A percentile compares a stretch with the other conserved stretches of the same genome.
Conservation (phyloP, 768 basidiomycete genomes). For the Candolleomyces efflorescens region DNA sequence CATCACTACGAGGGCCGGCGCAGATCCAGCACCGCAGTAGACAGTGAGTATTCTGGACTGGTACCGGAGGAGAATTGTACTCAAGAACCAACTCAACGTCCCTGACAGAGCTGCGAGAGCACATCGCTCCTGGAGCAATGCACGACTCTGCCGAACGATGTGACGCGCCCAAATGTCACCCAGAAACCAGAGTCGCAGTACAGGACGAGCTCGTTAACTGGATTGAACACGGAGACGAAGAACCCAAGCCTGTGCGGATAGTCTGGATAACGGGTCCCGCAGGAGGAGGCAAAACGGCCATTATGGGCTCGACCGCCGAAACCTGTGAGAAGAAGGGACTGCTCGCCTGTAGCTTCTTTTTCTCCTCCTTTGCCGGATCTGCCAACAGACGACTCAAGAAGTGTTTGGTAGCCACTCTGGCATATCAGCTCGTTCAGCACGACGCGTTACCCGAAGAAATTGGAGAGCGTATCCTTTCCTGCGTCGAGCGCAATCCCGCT, state of each 20-base stretch:
- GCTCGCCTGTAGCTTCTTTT: conserved; percentile 7
- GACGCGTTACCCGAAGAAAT: too few relatives aligned
- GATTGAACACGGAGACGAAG: background rate
- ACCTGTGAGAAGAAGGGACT: background rate
- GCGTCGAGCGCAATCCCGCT: background rate
- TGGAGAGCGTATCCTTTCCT: background rate
- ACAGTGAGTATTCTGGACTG: background rate
- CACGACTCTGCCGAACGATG: too few relatives aligned
- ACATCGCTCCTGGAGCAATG: background rate
- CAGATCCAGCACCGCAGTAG: background rate
- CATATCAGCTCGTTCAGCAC: too few relatives aligned
- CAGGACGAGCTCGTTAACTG: background rate
- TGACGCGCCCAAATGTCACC: too few relatives aligned
- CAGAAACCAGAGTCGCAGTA: too few relatives aligned
- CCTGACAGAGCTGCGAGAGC: background rate
- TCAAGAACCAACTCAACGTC: too few relatives aligned
- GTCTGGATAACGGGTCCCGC: conserved; percentile 6
- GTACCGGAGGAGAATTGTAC: too few relatives aligned
- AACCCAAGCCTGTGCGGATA: background rate
- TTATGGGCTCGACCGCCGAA: too few relatives aligned
- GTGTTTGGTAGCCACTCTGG: background rate
- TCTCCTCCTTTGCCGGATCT: background rate
- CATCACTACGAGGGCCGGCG: background rate
- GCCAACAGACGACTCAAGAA: background rate
- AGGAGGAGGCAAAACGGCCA: conserved; percentile 7